phyloP scores from a whole-genome alignment of 495 filamentous ascomycete genomes.

The Hypoxylon fragiforme region DNA sequence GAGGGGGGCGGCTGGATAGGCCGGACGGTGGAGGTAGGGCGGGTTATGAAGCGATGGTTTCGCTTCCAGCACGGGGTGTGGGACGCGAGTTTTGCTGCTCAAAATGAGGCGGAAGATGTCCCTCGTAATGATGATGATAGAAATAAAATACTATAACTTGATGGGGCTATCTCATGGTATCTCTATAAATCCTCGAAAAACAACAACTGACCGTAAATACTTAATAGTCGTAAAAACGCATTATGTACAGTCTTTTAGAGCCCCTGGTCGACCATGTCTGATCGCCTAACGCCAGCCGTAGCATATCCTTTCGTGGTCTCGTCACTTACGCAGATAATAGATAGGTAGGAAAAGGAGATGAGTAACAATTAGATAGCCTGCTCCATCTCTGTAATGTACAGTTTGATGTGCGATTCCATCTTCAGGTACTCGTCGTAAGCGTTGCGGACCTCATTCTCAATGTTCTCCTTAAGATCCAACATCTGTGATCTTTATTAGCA shows the following conservation, averaged over 20 bases:
- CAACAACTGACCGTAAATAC: too few relatives aligned
- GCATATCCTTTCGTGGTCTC: slow-evolving; percentile 34
- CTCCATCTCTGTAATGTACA: slow-evolving; percentile 99
- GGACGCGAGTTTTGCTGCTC: slow-evolving; percentile 20
- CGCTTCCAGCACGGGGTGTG: slow-evolving; percentile 52
- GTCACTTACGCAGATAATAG: slow-evolving; percentile 18
- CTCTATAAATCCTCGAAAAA: too few relatives aligned
- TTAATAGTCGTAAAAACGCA: too few relatives aligned
- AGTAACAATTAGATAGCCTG: slow-evolving; percentile 66
- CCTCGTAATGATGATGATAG: too few relatives aligned
- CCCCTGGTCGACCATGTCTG: not conserved
- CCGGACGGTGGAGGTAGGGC: slow-evolving; percentile 65
- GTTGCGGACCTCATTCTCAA: slow-evolving; percentile 85
- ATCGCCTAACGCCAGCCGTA: slow-evolving; percentile 40
- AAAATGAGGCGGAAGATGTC: not conserved
- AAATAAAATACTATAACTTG: too few relatives aligned
- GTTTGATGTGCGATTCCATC: slow-evolving; percentile 93
- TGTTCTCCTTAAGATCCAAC: slow-evolving; percentile 94
- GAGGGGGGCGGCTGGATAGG: slow-evolving; percentile 66
- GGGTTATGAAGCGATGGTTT: slow-evolving; percentile 75
- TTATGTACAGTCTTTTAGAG: slow-evolving; percentile 2
- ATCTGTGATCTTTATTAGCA: slow-evolving; percentile 65
- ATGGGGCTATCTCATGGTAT: too few relatives aligned
- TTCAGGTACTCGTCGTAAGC: slow-evolving; percentile 93
- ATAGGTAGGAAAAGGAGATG: slow-evolving; percentile 17